Percentiles rank a stretch among this genome's conserved stretches.
Conservation (phyloP, 2,329 filamentous ascomycete species). For the Ceratocystis lukuohia region DNA sequence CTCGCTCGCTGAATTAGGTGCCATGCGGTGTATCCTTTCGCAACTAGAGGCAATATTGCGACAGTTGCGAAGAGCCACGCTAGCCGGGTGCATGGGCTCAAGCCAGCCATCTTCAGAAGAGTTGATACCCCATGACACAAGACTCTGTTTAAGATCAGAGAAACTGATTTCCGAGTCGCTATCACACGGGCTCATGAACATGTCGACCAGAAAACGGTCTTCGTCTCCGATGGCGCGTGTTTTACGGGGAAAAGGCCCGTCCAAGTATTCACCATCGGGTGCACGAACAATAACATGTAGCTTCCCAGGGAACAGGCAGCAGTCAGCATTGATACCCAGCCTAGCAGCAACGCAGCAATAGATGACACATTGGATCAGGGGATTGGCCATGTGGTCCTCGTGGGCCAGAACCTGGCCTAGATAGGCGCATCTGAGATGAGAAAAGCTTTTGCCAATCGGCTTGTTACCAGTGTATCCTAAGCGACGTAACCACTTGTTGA, state of each 20-base stretch:
- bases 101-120: slow-evolving; percentile 40
- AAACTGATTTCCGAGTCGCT: slow-evolving; percentile 52
- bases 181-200: slow-evolving; percentile 77
- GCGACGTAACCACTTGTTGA: slow-evolving; percentile 56
- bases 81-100: slow-evolving; percentile 46
- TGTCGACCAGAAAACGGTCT: slow-evolving; percentile 27
- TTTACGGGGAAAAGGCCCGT: slow-evolving; percentile 29
- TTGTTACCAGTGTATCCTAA: slow-evolving; percentile 58
- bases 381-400: slow-evolving; percentile 62
- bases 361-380: slow-evolving; percentile 74
- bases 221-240: slow-evolving; percentile 23
- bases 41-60: slow-evolving; percentile 18
- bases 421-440: slow-evolving; percentile 16
- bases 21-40: slow-evolving; percentile 17
- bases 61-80: slow-evolving; percentile 61
- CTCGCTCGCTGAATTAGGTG: not conserved
- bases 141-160: slow-evolving; percentile 42
- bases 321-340: slow-evolving; percentile 61
- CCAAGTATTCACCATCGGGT: slow-evolving; percentile 44
- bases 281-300: slow-evolving; percentile 68
- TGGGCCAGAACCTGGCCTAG: slow-evolving; percentile 69
- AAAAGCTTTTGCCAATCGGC: slow-evolving; percentile 9
- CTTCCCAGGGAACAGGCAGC: slow-evolving; percentile 72
- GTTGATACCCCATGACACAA: slow-evolving; percentile 39
- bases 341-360: slow-evolving; percentile 67